Evolutionary conservation across 1,284 basidiomycete species (phyloP), one percentile per base, ranked within the genome.

Genomic region (Vanrija humicola): DNA sequence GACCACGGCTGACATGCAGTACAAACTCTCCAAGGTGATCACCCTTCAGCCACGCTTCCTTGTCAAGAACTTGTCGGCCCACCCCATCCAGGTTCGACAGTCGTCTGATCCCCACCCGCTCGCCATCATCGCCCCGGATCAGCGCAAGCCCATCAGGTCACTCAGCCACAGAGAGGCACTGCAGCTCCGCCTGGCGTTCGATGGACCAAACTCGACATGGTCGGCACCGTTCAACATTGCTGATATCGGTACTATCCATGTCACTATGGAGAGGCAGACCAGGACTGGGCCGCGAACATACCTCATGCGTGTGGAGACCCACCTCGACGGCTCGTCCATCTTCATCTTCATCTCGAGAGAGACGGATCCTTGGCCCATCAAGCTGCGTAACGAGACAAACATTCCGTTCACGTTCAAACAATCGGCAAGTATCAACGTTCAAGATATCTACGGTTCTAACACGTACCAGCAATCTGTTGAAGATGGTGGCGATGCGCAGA

Each of bases 11-110:
- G 52, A 26, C 40, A 15, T 5, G 43, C 72, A 82, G 81, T 98
- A 98, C 78, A 97, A 98, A 74, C 79, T 98, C 46, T 88, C 88
- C 26, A 98, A 98, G 78, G 89, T 98, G 61, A 87, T 98, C 67
- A 96, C 90, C 1, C 79, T 98, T 40, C 82, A 88, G 6, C 96
- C 96, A 14, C 84, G 95, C 26, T 98, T 95, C 79, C 79, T 98
- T 59, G 78, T 98, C 68, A 88, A 88, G 74, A 99, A 98, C 77
- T 82, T 84, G 61, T 82, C 92, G 38, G 68, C 78, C 5, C 83
- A 85, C 53, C 66, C 85, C 1, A 80, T 99, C 43, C 84, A 84
- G 46, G 86, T 95, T 75, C 85, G 96, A 28, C 92, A 98, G 74
- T 86, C 92, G 64, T 88, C 89, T 18, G 79, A 79, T 6, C 75